Conservation (phyloP, 768 basidiomycete genomes). For the Suillus fuscotomentosus region DNA sequence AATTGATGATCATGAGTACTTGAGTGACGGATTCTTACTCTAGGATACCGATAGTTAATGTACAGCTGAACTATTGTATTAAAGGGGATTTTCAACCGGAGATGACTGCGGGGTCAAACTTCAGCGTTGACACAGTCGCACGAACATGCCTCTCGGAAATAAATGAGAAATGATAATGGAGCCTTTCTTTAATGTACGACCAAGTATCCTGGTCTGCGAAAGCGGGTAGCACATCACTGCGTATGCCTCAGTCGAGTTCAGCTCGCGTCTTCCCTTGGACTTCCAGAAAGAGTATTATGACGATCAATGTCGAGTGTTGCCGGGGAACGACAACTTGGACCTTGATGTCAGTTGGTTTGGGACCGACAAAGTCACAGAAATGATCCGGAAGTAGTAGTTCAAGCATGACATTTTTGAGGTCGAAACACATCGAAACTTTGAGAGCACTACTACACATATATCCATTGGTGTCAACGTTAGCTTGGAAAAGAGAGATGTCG, state of each 20-base stretch:
- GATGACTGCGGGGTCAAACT: background rate
- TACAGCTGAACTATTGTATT: too few relatives aligned
- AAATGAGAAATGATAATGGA: background rate
- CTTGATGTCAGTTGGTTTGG: too few relatives aligned
- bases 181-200: constrained; percentile 6
- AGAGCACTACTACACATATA: background rate
- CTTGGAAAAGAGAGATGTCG: background rate
- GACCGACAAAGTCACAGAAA: background rate
- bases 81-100: too few relatives aligned
- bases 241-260: constrained; percentile 7
- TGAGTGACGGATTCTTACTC: too few relatives aligned
- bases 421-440: background rate
- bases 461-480: background rate
- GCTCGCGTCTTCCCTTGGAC: constrained; percentile 9
- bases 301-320: constrained; percentile 38
- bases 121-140: constrained; percentile 1
- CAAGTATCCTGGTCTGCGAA: background rate
- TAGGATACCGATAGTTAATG: too few relatives aligned
- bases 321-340: constrained; percentile 33
- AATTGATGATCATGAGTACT: too few relatives aligned
- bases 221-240: constrained; percentile 2
- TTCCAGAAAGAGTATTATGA: constrained; percentile 9
- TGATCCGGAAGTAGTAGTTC: background rate
- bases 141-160: background rate
- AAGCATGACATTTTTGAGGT: background rate